Base-by-base conservation (phyloP, 2,329 filamentous ascomycete species). In the Cladosporium sp. region DNA sequence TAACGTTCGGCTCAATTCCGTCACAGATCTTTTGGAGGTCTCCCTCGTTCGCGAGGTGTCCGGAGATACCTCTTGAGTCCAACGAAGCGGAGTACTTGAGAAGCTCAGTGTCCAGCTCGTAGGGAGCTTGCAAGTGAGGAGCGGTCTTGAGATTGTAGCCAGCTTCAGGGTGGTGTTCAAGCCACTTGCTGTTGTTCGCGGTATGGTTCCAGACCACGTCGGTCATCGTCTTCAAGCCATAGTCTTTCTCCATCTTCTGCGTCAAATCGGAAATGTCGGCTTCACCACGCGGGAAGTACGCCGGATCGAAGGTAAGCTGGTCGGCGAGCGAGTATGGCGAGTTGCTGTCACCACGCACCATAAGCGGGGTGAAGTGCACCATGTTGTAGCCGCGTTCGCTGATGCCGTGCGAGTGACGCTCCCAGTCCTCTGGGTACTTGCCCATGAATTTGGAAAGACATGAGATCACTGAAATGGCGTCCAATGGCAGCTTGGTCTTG, bases 201-300 rank as follows among this genome's bases (percentile, higher is more conserved):
- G 95, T 99, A 80, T 99, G 95, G 75, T 99, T 99, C 83, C 95
- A 93, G 53, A 99, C 96, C 67, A 99, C 94, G 76, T 99, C 95
- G 0, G 94, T 97, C 80, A 99, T 80, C 67, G 91, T 92, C 65
- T 99, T 83, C 63, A 99, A 82, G 2, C 91, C 91, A 77, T 96
- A 89, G 61, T 96, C 89, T 60, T 89, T 84, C 78, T 97, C 91
- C 84, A 99, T 90, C 75, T 87, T 93, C 51, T 86, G 79, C 21
- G 96, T 87, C 83, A 99, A 83, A 56, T 87, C 84, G 65, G 88
- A 83, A 64, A 98, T 84, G 76, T 98, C 93, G 66, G 88, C 80
- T 78, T 97, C 92, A 58, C 95, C 96, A 58, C 87, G 87, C 1
- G 93, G 92, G 73, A 99, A 99, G 73, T 89, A 87, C 10, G 81